Conservation (phyloP, 345 rosid genomes). For the Lumnitzera littorea region DNA sequence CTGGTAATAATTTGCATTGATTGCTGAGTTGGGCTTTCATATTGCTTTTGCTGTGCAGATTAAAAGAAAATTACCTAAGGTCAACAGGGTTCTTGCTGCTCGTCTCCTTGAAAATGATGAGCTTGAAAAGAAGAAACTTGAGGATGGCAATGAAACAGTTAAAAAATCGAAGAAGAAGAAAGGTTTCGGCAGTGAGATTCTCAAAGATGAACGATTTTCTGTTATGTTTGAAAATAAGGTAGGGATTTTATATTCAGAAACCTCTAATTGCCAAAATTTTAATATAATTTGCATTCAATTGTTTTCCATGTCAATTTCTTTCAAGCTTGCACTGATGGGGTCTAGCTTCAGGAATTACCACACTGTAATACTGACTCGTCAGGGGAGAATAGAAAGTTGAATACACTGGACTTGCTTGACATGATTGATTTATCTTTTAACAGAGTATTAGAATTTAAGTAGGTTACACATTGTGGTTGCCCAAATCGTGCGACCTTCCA, state of each 20-base stretch:
- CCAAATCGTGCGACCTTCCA: too few species aligned
- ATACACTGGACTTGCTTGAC: too few species aligned
- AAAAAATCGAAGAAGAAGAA: slow-evolving; percentile 74
- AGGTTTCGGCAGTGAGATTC: slow-evolving; percentile 34
- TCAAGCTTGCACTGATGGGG: too few species aligned
- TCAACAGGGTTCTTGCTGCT: slow-evolving; percentile 62
- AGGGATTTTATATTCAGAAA: slow-evolving; percentile 1
- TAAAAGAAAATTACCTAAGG: slow-evolving; percentile 61
- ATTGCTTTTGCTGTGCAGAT: slow-evolving; percentile 37
- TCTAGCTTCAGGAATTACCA: too few species aligned
- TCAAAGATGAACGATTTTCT: slow-evolving; percentile 55
- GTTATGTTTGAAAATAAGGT: slow-evolving; percentile 58
- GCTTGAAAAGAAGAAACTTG: slow-evolving; percentile 30
- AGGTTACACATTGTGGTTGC: too few species aligned
- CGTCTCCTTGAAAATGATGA: slow-evolving; percentile 47
- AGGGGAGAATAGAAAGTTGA: too few species aligned
- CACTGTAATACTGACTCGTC: too few species aligned
- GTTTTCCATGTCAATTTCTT: too few species aligned
- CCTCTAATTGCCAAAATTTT: not conserved
- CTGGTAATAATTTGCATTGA: not conserved
- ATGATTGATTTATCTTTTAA: too few species aligned
- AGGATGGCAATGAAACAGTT: slow-evolving; percentile 38
- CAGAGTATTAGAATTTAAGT: too few species aligned
- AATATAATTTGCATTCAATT: too few species aligned
- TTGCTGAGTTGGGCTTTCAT: not conserved